Percentiles rank a stretch among this genome's conserved stretches.
Conservation (phyloP, 2,329 filamentous ascomycete genomes). For the Xylariaceae sp. region DNA sequence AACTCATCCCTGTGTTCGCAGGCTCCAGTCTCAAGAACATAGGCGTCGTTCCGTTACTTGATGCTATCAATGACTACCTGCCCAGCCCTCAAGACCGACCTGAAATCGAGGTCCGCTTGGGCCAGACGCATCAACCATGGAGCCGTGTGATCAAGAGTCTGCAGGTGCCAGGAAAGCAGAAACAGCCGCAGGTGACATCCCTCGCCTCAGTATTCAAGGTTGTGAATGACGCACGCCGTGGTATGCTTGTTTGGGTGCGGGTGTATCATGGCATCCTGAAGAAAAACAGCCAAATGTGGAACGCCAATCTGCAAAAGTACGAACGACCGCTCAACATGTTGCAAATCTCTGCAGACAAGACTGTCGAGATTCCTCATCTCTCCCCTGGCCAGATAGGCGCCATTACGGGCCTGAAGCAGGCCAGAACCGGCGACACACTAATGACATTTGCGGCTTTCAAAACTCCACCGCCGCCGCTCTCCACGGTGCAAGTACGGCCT, state of each 20-base stretch:
- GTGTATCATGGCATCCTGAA: slow-evolving; percentile 81
- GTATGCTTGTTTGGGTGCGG: slow-evolving; percentile 83
- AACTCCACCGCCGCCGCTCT: slow-evolving; percentile 59
- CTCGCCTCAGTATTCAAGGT: slow-evolving; percentile 85
- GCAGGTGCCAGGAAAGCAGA: slow-evolving; percentile 27
- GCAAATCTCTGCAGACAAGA: slow-evolving; percentile 83
- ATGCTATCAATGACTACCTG: slow-evolving; percentile 80
- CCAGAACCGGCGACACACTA: slow-evolving; percentile 90
- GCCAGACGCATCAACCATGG: slow-evolving; percentile 41
- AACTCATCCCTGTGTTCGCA: slow-evolving; percentile 79
- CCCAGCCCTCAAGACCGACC: slow-evolving; percentile 76
- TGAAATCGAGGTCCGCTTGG: slow-evolving; percentile 68
- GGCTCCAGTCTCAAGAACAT: slow-evolving; percentile 92
- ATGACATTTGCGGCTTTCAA: slow-evolving; percentile 60
- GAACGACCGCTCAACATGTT: slow-evolving; percentile 76
- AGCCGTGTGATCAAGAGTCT: slow-evolving; percentile 30
- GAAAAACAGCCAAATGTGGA: slow-evolving; percentile 71
- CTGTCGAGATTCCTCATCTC: slow-evolving; percentile 75
- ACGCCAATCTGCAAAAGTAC: slow-evolving; percentile 72
- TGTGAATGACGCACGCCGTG: slow-evolving; percentile 76
- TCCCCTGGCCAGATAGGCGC: slow-evolving; percentile 88
- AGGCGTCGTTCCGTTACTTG: slow-evolving; percentile 83
- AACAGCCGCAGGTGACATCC: slow-evolving; percentile 30
- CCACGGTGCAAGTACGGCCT: slow-evolving; percentile 73
- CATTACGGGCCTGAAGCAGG: slow-evolving; percentile 78